Evolutionary conservation across 1,284 basidiomycete species (phyloP).

Genomic region (Ustilago loliicola): DNA sequence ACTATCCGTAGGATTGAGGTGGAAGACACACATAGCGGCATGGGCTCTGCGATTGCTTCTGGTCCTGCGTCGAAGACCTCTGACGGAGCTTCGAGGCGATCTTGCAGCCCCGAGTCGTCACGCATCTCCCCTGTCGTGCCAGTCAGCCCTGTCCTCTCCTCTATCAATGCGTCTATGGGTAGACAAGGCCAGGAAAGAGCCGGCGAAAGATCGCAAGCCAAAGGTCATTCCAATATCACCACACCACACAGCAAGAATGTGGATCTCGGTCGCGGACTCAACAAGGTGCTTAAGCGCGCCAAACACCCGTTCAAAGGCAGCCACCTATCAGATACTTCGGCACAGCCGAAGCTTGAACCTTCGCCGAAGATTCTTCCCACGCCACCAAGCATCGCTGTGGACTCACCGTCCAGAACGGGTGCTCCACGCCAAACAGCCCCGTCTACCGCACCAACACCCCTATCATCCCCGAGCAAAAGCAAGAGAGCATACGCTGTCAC

Average conservation of each 20-base stretch:
- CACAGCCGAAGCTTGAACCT: not conserved
- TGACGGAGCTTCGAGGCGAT: not conserved
- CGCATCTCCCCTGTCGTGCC: constrained; percentile 3
- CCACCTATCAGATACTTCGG: not conserved
- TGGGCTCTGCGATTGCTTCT: not conserved
- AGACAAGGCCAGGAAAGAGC: not conserved
- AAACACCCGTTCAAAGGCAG: constrained; percentile 27
- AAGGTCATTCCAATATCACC: not conserved
- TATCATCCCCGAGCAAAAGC: constrained; percentile 17
- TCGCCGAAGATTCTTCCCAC: not conserved
- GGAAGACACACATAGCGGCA: constrained; percentile 34
- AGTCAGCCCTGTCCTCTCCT: constrained; percentile 26
- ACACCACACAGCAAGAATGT: constrained; percentile 2
- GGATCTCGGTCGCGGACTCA: constrained; percentile 29
- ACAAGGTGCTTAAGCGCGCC: constrained; percentile 35
- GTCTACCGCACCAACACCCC: not conserved
- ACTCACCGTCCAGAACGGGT: not conserved
- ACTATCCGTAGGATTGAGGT: constrained; percentile 68
- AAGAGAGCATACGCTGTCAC: constrained; percentile 12
- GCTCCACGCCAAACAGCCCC: not conserved
- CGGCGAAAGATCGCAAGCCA: not conserved
- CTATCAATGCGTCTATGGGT: constrained; percentile 15
- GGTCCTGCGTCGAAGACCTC: not conserved
- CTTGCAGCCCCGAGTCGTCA: constrained; percentile 12
- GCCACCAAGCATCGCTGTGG: constrained; percentile 8